These are phyloP conservation scores for Lactarius psammicola DNA, from an alignment of 768 basidiomycete genomes.

Conservation along the genomic window DNA sequence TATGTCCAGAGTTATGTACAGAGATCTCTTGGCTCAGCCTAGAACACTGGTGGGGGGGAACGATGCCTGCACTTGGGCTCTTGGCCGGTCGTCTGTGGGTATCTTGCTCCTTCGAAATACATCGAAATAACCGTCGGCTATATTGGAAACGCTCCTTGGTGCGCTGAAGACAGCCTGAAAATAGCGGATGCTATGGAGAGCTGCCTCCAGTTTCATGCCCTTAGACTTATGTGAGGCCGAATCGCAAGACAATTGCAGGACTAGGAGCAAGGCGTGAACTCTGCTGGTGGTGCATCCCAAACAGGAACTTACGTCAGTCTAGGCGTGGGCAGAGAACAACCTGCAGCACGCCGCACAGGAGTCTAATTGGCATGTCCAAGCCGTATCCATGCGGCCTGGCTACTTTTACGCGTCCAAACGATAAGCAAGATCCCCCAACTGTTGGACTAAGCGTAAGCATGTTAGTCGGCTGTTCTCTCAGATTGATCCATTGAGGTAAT, in stretches of 20 bases:
- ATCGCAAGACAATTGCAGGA: constrained; percentile 28
- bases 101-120: constrained; percentile 15
- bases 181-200: constrained; percentile 21
- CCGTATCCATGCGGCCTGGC: neutral
- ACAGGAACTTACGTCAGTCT: neutral
- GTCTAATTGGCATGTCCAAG: constrained; percentile 8
- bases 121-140: constrained; percentile 31
- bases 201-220: constrained; percentile 32
- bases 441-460: too few relatives aligned
- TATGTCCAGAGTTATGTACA: constrained; percentile 22
- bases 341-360: neutral
- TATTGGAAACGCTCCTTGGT: constrained; percentile 6
- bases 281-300: neutral
- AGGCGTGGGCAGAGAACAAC: constrained; percentile 12
- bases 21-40: constrained; percentile 18
- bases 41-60: constrained; percentile 11
- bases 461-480: too few relatives aligned
- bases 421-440: neutral
- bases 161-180: neutral
- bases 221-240: constrained; percentile 32
- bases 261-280: constrained; percentile 28
- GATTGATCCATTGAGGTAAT: too few relatives aligned
- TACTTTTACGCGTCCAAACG: constrained; percentile 11
- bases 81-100: constrained; percentile 19
- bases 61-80: constrained; percentile 31